These are phyloP conservation scores for Fonsecaea pedrosoi DNA, from an alignment of 2,329 filamentous ascomycete genomes.

Conservation along the genomic window DNA sequence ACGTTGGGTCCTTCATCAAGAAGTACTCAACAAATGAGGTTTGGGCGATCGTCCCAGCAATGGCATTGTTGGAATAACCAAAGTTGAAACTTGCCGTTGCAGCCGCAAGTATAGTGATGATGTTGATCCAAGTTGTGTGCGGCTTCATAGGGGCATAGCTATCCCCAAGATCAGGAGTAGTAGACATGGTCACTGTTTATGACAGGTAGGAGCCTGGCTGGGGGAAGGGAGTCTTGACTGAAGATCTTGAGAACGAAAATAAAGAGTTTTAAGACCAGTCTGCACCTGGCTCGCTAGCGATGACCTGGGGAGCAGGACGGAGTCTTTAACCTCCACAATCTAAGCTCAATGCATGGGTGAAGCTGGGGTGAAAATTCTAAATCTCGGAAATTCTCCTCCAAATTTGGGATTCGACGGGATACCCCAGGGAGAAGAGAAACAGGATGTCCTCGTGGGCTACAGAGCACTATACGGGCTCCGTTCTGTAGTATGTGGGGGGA, in stretches of 20 bases:
- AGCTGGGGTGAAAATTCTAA: not conserved
- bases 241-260: not conserved
- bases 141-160: slow-evolving; percentile 2
- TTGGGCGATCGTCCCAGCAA: slow-evolving; percentile 43
- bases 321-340: not conserved
- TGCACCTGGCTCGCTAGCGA: not conserved
- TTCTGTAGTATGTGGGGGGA: not conserved
- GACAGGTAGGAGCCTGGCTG: not conserved
- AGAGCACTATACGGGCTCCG: not conserved
- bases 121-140: slow-evolving; percentile 25
- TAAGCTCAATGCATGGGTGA: not conserved
- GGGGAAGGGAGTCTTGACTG: not conserved
- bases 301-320: not conserved
- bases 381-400: slow-evolving; percentile 12
- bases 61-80: slow-evolving; percentile 30
- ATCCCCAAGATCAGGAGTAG: not conserved
- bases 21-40: slow-evolving; percentile 51
- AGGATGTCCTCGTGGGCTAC: not conserved
- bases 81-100: slow-evolving; percentile 22
- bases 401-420: not conserved
- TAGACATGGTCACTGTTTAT: not conserved
- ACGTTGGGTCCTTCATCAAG: slow-evolving; percentile 7
- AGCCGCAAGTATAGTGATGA: slow-evolving; percentile 17
- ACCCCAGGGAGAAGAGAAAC: slow-evolving; percentile 2
- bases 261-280: not conserved